Percentiles rank a stretch among this genome's conserved stretches.
phyloP scores from a whole-genome alignment of 148 eudicot genomes.

The Vaccinium macrocarpon region DNA sequence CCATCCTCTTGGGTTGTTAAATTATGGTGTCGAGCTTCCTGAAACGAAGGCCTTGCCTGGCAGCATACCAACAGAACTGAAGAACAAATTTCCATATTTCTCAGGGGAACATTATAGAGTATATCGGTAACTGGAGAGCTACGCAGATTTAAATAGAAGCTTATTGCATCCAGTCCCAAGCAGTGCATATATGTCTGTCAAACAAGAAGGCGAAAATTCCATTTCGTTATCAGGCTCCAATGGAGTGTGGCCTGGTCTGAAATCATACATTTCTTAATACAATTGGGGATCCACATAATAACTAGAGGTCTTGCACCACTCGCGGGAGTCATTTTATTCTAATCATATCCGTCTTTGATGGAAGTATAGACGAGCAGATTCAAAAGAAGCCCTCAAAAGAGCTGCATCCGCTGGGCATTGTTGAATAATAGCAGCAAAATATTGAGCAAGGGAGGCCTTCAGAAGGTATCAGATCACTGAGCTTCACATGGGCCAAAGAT shows the following conservation, averaged over 20 bases:
- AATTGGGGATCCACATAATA: conserved; percentile 78
- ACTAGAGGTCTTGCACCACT: conserved; percentile 96
- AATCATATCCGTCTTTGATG: conserved; percentile 66
- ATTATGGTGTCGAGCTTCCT: conserved; percentile 77
- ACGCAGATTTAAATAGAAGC: conserved; percentile 75
- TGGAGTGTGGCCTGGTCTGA: conserved; percentile 74
- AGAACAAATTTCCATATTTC: conserved; percentile 80
- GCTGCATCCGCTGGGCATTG: conserved; percentile 62
- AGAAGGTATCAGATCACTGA: conserved; percentile 61
- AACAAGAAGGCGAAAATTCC: conserved; percentile 80
- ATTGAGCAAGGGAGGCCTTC: conserved; percentile 90
- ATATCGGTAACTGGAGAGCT: conserved; percentile 84
- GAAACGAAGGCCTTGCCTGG: conserved; percentile 86
- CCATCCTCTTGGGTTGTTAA: conserved; percentile 77
- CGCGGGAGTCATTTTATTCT: conserved; percentile 64
- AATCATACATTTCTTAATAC: conserved; percentile 81
- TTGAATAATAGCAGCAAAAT: conserved; percentile 87
- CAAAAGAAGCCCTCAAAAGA: conserved; percentile 72
- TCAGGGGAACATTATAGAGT: conserved; percentile 89
- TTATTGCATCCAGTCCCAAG: conserved; percentile 63
- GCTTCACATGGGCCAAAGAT: conserved; percentile 82
- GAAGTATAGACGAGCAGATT: conserved; percentile 85
- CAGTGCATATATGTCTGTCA: conserved; percentile 28
- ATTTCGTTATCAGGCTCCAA: conserved; percentile 50
- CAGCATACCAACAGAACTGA: conserved; percentile 81